phyloP scores from a whole-genome alignment of 345 rosid genomes.

The Acer negundo region DNA sequence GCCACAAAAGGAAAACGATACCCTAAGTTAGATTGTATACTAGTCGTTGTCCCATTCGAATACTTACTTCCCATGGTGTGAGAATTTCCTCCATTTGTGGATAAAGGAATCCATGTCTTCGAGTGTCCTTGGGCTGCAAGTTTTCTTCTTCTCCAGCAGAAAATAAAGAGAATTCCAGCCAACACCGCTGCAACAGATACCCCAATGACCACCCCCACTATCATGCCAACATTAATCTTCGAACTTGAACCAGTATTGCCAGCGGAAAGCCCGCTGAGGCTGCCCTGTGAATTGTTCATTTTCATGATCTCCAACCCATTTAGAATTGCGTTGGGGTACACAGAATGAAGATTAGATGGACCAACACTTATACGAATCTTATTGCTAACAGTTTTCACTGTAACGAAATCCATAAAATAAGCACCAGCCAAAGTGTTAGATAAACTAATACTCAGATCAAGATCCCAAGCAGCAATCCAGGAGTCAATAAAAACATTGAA shows the following conservation, averaged over 20 bases:
- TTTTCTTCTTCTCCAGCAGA: slow-evolving; percentile 40
- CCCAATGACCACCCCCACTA: slow-evolving; percentile 47
- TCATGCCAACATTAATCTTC: slow-evolving; percentile 43
- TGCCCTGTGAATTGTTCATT: slow-evolving; percentile 55
- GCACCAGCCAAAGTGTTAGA: slow-evolving; percentile 49
- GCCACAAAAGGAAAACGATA: slow-evolving; percentile 54
- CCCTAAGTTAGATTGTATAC: slow-evolving; percentile 43
- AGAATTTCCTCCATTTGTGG: slow-evolving; percentile 39
- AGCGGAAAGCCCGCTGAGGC: slow-evolving; percentile 35
- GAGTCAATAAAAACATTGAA: slow-evolving; percentile 76
- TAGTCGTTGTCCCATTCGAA: slow-evolving; percentile 59
- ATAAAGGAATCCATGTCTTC: slow-evolving; percentile 71
- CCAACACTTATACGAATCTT: slow-evolving; percentile 66
- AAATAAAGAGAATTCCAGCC: slow-evolving; percentile 42
- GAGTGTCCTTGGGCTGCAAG: slow-evolving; percentile 42
- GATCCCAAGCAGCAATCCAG: slow-evolving; percentile 33
- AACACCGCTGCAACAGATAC: slow-evolving; percentile 33
- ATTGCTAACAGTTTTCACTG: slow-evolving; percentile 24
- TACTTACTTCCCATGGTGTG: slow-evolving; percentile 54
- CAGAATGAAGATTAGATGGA: slow-evolving; percentile 25
- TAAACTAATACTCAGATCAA: slow-evolving; percentile 50
- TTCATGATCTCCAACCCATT: slow-evolving; percentile 88
- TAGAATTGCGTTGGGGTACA: slow-evolving; percentile 55
- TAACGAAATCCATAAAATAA: slow-evolving; percentile 52
- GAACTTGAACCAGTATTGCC: slow-evolving; percentile 31